Evolutionary conservation across 768 basidiomycete genomes (phyloP).

Genomic region (Mrakia gelida): DNA sequence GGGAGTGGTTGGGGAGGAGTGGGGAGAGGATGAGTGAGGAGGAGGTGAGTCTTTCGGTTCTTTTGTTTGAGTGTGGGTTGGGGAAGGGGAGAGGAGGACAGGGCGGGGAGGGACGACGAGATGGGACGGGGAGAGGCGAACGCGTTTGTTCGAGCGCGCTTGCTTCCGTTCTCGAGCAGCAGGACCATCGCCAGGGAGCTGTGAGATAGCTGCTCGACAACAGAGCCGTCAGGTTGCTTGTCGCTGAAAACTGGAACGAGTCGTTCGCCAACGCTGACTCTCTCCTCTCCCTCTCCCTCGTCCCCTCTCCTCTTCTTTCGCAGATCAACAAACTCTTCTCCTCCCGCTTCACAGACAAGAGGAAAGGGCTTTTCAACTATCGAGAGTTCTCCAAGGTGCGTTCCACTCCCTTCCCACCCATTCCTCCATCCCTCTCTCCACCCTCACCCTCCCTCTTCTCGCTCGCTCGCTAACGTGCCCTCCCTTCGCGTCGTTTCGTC

Average conservation of each 20-base stretch:
- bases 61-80: background rate
- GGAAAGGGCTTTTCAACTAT: conserved; percentile 28
- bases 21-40: conserved; percentile 23
- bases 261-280: too few species aligned
- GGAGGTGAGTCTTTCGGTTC: conserved; percentile 12
- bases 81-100: background rate
- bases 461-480: background rate
- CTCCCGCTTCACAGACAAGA: conserved; percentile 17
- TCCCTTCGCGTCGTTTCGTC: background rate
- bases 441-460: background rate
- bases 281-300: background rate
- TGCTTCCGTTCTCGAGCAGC: too few species aligned
- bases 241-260: too few species aligned
- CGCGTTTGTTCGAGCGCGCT: too few species aligned
- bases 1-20: conserved; percentile 17
- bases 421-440: too few species aligned
- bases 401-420: background rate
- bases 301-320: background rate
- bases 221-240: too few species aligned
- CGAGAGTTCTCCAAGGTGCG: conserved; percentile 21
- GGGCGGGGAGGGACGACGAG: too few species aligned
- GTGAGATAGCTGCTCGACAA: too few species aligned
- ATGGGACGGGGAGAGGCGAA: too few species aligned
- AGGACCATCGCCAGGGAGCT: too few species aligned
- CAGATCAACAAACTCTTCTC: conserved; percentile 30